Evolutionary conservation across 768 basidiomycete genomes (phyloP).

Genomic region (Rhizopogon roseolus): DNA sequence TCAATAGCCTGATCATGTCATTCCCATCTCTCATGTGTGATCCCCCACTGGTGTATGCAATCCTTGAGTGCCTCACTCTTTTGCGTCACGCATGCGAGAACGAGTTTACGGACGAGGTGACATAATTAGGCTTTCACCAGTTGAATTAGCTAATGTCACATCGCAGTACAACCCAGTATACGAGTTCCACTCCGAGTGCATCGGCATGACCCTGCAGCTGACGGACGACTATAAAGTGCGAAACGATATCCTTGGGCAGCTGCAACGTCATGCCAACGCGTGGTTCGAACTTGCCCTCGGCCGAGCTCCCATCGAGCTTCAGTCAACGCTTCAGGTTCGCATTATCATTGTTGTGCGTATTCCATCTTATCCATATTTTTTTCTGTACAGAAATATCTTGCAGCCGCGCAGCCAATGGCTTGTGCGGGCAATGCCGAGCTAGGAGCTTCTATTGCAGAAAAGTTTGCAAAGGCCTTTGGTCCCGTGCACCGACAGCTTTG

Average conservation of each 20-base stretch:
- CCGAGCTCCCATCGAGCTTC: constrained; percentile 88
- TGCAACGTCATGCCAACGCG: constrained; percentile 66
- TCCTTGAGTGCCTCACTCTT: constrained; percentile 88
- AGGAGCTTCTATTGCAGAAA: constrained; percentile 85
- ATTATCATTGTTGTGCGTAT: not conserved
- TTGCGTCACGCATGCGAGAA: constrained; percentile 86
- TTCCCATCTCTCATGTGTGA: constrained; percentile 97
- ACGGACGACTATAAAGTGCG: constrained; percentile 84
- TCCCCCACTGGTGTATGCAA: constrained; percentile 77
- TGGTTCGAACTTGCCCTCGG: constrained; percentile 90
- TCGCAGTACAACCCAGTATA: constrained; percentile 85
- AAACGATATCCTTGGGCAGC: constrained; percentile 74
- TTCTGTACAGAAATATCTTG: constrained; percentile 76
- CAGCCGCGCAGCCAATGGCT: constrained; percentile 62
- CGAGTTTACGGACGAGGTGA: constrained; percentile 86
- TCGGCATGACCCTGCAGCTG: constrained; percentile 69
- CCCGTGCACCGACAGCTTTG: constrained; percentile 72
- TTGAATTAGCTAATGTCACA: not conserved
- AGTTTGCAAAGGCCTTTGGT: constrained; percentile 78
- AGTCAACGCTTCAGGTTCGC: constrained; percentile 83
- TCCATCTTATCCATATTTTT: not conserved
- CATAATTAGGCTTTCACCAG: constrained; percentile 8
- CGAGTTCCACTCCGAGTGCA: constrained; percentile 76
- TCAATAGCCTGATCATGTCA: constrained; percentile 80
- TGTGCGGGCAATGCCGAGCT: constrained; percentile 80